A percentile compares a stretch with the other conserved stretches of the same genome.
Conservation (phyloP, 1,284 basidiomycete genomes). For the Meripilus lineatus region DNA sequence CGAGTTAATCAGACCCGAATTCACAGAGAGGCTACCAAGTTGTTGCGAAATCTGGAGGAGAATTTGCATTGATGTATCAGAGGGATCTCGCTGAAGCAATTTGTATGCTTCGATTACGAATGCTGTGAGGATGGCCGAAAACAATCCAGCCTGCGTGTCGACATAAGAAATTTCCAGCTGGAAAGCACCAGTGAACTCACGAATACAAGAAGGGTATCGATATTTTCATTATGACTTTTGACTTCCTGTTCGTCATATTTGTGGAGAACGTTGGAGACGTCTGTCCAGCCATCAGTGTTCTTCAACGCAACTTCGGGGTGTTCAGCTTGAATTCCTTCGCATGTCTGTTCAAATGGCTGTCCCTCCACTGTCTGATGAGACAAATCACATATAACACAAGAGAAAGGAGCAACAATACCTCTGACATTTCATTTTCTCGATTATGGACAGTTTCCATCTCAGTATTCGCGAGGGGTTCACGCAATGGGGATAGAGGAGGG, state of each 20-base stretch:
- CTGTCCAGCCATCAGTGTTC: too few relatives aligned
- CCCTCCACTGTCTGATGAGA: too few relatives aligned
- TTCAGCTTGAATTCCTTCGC: too few relatives aligned
- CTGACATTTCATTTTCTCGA: too few relatives aligned
- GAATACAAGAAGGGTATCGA: constrained; percentile 12
- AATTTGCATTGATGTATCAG: neutral
- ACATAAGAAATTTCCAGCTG: neutral
- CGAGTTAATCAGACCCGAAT: neutral
- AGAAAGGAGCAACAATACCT: too few relatives aligned
- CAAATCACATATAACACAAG: too few relatives aligned
- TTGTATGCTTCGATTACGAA: constrained; percentile 11
- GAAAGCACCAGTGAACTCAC: constrained; percentile 5
- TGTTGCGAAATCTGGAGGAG: constrained; percentile 5
- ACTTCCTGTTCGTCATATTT: constrained; percentile 6
- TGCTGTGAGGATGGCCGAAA: constrained; percentile 14
- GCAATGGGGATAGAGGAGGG: too few relatives aligned
- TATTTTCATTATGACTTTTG: constrained; percentile 10
- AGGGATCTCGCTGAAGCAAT: constrained; percentile 3
- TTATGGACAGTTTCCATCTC: too few relatives aligned
- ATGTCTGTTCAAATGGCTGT: too few relatives aligned
- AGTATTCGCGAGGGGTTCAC: too few relatives aligned
- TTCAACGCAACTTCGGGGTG: too few relatives aligned
- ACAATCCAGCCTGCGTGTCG: constrained; percentile 10
- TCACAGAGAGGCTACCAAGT: neutral
- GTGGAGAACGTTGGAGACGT: too few relatives aligned